A percentile compares a stretch with the other conserved stretches of the same genome.
phyloP scores from a whole-genome alignment of 176 grass and related monocot genomes.

The Carex cristatella region DNA sequence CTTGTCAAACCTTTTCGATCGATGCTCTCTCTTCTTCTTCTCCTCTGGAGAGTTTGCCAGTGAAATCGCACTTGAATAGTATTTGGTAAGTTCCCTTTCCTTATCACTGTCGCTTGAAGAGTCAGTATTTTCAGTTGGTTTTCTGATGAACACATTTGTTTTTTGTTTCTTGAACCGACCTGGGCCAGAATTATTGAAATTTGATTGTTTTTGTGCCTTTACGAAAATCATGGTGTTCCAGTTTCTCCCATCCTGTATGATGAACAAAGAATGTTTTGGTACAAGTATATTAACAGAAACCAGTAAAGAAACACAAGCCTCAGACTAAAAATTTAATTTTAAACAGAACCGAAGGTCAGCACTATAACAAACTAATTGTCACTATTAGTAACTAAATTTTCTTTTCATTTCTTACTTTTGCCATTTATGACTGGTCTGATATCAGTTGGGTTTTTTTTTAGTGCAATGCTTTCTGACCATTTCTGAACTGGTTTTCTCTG shows the following conservation, averaged over 20 bases:
- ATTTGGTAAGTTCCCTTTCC: constrained; percentile 70
- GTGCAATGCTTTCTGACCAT: not conserved
- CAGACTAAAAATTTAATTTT: not conserved
- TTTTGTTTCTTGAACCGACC: constrained; percentile 55
- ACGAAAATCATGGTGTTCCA: constrained; percentile 47
- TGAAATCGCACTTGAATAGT: constrained; percentile 60
- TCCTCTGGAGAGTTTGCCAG: constrained; percentile 77
- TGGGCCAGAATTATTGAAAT: constrained; percentile 41
- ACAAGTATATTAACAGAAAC: not conserved
- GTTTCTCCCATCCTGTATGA: constrained; percentile 16
- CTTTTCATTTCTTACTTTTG: not conserved
- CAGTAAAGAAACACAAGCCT: not conserved
- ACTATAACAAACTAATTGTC: not conserved
- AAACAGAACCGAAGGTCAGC: too few species aligned
- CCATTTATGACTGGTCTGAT: not conserved
- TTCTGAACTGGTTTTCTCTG: not conserved
- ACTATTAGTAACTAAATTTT: not conserved
- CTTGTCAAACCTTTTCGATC: constrained; percentile 90
- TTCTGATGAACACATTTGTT: constrained; percentile 30
- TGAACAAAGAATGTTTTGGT: not conserved
- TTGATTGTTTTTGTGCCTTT: constrained; percentile 32
- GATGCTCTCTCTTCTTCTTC: constrained; percentile 82
- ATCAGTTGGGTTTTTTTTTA: not conserved
- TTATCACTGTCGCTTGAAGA: constrained; percentile 88
- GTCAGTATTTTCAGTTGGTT: constrained; percentile 43